Evolutionary conservation across 1,284 basidiomycete species (phyloP), one percentile per base, ranked within the genome.

Genomic region (Somion occarium): DNA sequence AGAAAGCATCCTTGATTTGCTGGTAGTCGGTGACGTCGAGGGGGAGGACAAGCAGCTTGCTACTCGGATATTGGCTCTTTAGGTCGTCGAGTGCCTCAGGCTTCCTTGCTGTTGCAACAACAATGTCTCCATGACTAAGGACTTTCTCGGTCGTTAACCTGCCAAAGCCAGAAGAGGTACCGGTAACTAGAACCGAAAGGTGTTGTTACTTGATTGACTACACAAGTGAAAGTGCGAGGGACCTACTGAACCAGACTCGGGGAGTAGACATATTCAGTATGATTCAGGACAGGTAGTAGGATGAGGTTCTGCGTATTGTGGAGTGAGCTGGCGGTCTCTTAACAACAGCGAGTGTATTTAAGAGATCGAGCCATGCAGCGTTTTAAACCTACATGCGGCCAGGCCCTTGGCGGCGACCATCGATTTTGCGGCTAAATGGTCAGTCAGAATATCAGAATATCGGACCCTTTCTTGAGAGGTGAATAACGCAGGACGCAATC

Each of bases 21-120:
- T 50, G 57, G 39, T 34, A 50, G 1, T 63, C 52, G 23, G 63
- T 69, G 38, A 76, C 71, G 53, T 77, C 75, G 30, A 75, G 51
- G 42, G 62, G 56, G 49, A 71, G 49, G 19, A 70, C 58, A 20
- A 75, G 61, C 2, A 77, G 65, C 15, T 57, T 53, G 23, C 49
- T 44, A 1, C 22, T 12, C 3, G 51, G 15, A 38, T 58, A 54
- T 43, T 53, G 46, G 1, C 41, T 34, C n/a, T 22, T 22, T 47
- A 67, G 66, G n/a, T 52, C 50, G 4, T 44, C 38, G 3, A 64
- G 59, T 0, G 50, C 50, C 5, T 58, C 38, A 0, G 63, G 63
- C 1, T 52, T 59, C 2, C 65, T 58, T 3, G 64, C 58, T 1
- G 63, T 66, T 1, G 64, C 61, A 19, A 63, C 59, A 3, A 57